Evolutionary conservation across 129 eudicot genomes (phyloP).

Genomic region (Artemisia argyi): DNA sequence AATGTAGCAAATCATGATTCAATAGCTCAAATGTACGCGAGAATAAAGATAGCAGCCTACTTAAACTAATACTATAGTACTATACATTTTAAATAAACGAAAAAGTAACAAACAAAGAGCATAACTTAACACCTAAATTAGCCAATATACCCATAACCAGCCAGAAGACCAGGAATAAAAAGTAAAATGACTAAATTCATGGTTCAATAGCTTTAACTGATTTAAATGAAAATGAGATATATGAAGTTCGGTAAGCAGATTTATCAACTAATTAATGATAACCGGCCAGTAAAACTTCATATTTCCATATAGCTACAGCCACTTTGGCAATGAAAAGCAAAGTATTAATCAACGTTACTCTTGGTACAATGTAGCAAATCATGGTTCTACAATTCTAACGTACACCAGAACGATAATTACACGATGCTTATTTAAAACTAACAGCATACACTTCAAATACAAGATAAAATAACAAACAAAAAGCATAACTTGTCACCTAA

Average conservation of each 20-base stretch:
- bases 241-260: conserved; percentile 44
- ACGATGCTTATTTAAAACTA: no score
- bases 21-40: no score
- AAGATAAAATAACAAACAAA: no score
- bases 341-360: conserved; percentile 19
- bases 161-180: neutral
- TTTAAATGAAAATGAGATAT: neutral
- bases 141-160: neutral
- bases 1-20: conserved; percentile 17
- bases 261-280: conserved; percentile 22
- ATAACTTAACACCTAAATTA: no score
- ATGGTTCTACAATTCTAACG: no score
- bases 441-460: no score
- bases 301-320: conserved; percentile 33
- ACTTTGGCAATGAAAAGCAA: conserved; percentile 30
- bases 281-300: conserved; percentile 41
- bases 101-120: no score
- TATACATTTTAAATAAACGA: no score
- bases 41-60: no score
- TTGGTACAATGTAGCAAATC: conserved; percentile 37
- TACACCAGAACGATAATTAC: no score
- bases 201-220: neutral
- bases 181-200: neutral
- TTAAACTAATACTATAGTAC: no score
- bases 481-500: no score